A percentile compares a stretch with the other conserved stretches of the same genome.
Evolutionary conservation across 768 basidiomycete genomes (phyloP).

Genomic region (Trametes maxima): DNA sequence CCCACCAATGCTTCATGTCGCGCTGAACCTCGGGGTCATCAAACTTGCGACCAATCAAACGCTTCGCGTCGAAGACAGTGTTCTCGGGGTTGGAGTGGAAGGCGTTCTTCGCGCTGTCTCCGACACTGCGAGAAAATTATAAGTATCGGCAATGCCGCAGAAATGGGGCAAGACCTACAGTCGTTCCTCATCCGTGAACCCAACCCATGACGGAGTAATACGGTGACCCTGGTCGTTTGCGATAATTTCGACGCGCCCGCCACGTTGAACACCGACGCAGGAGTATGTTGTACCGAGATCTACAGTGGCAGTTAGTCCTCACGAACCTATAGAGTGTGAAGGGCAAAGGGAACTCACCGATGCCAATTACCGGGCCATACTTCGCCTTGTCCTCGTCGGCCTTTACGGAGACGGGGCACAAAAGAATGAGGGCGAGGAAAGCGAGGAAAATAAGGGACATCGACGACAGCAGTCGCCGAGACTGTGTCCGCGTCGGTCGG

Average conservation of each 20-base stretch:
- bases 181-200: constrained; percentile 61
- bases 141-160: not conserved
- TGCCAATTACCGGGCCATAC: constrained; percentile 93
- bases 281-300: constrained; percentile 97
- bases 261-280: constrained; percentile 63
- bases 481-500: constrained; percentile 59
- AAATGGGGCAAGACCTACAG: constrained; percentile 45
- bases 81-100: constrained; percentile 90
- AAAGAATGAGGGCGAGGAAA: constrained; percentile 70
- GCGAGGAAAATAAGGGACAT: constrained; percentile 51
- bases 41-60: constrained; percentile 86
- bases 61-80: constrained; percentile 96
- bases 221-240: constrained; percentile 60
- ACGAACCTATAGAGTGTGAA: too few species aligned
- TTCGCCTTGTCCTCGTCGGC: constrained; percentile 70
- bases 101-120: constrained; percentile 96
- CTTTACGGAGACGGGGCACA: constrained; percentile 62
- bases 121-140: constrained; percentile 52
- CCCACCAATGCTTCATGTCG: constrained; percentile 82
- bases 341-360: constrained; percentile 53
- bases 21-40: constrained; percentile 80
- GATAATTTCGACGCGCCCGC: constrained; percentile 51
- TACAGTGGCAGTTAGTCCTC: constrained; percentile 31
- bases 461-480: constrained; percentile 56
- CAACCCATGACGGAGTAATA: constrained; percentile 65